Conservation (phyloP, 345 rosid genomes). For the Rhizophora mangle region DNA sequence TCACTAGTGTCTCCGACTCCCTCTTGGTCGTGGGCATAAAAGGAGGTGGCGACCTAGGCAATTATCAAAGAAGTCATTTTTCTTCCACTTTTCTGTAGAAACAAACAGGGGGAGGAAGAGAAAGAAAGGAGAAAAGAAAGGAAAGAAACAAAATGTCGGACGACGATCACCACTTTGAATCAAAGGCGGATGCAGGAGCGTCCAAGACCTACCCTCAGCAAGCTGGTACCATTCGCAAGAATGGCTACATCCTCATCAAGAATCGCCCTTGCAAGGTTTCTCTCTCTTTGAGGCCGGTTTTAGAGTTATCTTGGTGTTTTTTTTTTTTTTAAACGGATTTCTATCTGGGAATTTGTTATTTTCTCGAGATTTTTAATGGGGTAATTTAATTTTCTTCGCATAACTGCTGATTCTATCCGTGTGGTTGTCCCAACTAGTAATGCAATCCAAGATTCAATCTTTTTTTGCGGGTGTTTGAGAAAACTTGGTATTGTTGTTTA, state of each 20-base stretch:
- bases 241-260: conserved; percentile 58
- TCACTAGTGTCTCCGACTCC: too few species aligned
- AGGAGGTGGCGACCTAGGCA: too few species aligned
- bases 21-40: too few species aligned
- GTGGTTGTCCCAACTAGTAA: background rate
- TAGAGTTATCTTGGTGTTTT: background rate
- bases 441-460: background rate
- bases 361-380: conserved; percentile 19
- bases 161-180: conserved; percentile 61
- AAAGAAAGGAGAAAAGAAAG: background rate
- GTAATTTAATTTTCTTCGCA: background rate
- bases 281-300: background rate
- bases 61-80: too few species aligned
- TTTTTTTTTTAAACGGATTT: background rate
- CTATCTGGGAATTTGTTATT: conserved; percentile 5
- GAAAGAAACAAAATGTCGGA: conserved; percentile 41
- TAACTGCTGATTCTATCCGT: background rate
- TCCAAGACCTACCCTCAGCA: conserved; percentile 65
- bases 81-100: too few species aligned
- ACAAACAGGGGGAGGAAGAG: too few species aligned
- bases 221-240: conserved; percentile 62
- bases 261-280: conserved; percentile 60
- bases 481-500: background rate
- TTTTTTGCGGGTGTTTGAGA: background rate
- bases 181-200: conserved; percentile 66